These are phyloP conservation scores for Tricholoma matsutake DNA, from an alignment of 768 basidiomycete species.

Conservation along the genomic window DNA sequence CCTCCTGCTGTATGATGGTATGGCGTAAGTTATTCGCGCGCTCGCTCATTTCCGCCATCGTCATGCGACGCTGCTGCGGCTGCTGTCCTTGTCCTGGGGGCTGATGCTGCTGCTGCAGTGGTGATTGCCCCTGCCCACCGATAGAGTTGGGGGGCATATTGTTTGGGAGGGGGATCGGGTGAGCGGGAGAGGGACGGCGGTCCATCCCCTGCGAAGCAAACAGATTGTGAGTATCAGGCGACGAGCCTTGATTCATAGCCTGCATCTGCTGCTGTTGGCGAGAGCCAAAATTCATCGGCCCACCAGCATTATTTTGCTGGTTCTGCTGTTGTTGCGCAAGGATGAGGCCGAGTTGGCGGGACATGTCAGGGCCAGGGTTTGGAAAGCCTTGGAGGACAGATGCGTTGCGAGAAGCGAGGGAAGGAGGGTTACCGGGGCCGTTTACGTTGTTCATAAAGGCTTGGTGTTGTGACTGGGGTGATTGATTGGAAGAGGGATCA, in stretches of 20 bases:
- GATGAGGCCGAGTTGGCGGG: slow-evolving; percentile 46
- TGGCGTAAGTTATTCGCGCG: slow-evolving; percentile 8
- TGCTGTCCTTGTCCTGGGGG: slow-evolving; percentile 5
- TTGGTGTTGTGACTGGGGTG: slow-evolving; percentile 36
- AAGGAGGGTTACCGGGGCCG: slow-evolving; percentile 13
- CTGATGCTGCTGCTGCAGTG: slow-evolving; percentile 9
- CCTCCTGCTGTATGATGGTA: slow-evolving; percentile 10
- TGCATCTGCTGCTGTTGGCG: slow-evolving; percentile 21
- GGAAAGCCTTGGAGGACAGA: slow-evolving; percentile 36
- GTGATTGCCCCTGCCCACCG: slow-evolving; percentile 2
- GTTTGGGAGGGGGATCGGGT: slow-evolving; percentile 27
- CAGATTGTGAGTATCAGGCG: slow-evolving; percentile 34
- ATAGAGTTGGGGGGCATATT: slow-evolving; percentile 7
- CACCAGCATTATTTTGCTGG: slow-evolving; percentile 7
- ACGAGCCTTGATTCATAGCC: slow-evolving; percentile 36
- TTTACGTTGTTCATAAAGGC: background rate
- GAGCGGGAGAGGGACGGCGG: slow-evolving; percentile 50
- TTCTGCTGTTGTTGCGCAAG: slow-evolving; percentile 36
- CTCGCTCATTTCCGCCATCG: slow-evolving; percentile 13
- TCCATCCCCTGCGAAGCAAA: slow-evolving; percentile 50
- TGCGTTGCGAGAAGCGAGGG: slow-evolving; percentile 30
- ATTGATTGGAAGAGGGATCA: slow-evolving; percentile 31
- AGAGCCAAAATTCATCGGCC: background rate
- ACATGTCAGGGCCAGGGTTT: slow-evolving; percentile 19
- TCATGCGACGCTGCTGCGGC: background rate